Conservation (phyloP, 169 alveolate genomes). For the Eimeria acervulina region DNA sequence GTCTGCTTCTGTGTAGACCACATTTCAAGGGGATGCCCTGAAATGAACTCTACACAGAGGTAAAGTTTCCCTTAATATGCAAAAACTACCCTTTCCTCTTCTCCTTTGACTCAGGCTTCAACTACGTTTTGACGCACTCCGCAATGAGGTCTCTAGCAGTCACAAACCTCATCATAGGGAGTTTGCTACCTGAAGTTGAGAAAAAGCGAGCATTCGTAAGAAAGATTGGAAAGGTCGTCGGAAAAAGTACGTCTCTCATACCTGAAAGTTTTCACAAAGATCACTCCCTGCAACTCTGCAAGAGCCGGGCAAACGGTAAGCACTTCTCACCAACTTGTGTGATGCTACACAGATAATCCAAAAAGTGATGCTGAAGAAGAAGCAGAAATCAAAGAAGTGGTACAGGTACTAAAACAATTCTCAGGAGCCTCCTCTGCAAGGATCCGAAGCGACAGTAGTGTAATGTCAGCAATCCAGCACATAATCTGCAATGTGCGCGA, state of each 20-base stretch:
- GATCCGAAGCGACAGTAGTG: not conserved
- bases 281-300: not conserved
- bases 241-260: not conserved
- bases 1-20: too few relatives aligned
- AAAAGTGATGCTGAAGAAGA: not conserved
- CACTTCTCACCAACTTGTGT: not conserved
- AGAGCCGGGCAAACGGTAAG: not conserved
- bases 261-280: not conserved
- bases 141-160: slow-evolving; percentile 49
- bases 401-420: not conserved
- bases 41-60: not conserved
- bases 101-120: slow-evolving; percentile 19
- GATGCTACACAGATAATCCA: slow-evolving; percentile 6
- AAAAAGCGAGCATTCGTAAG: slow-evolving; percentile 1
- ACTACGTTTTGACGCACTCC: slow-evolving; percentile 23
- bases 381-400: slow-evolving; percentile 28
- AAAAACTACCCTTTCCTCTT: not conserved
- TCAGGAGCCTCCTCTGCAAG: slow-evolving; percentile 28
- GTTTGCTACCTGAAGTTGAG: slow-evolving; percentile 31
- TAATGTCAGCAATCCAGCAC: slow-evolving; percentile 1
- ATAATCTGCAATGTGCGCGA: slow-evolving; percentile 22
- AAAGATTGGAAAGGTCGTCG: not conserved
- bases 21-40: not conserved
- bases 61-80: not conserved
- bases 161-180: slow-evolving; percentile 46